Evolutionary conservation across 495 filamentous ascomycete species (phyloP).

Genomic region (Tuber microsphaerosporum): DNA sequence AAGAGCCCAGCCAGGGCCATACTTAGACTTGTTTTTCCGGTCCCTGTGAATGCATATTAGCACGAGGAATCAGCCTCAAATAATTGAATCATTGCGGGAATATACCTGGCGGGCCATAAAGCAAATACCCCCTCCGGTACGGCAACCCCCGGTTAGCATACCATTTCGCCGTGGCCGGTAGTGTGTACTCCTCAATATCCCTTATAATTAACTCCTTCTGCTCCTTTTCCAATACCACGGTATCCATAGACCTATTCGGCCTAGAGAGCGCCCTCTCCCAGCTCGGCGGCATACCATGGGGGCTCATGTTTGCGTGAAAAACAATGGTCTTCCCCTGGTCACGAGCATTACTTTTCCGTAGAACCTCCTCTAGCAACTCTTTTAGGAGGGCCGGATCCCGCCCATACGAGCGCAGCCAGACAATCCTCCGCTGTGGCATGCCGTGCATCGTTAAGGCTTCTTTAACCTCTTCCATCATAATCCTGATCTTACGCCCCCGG

Average conservation of each 20-base stretch:
- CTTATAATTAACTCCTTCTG: slow-evolving; percentile 63
- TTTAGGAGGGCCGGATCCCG: slow-evolving; percentile 19
- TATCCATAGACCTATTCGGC: slow-evolving; percentile 67
- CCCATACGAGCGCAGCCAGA: slow-evolving; percentile 26
- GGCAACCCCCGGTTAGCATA: slow-evolving; percentile 79
- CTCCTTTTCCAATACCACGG: slow-evolving; percentile 67
- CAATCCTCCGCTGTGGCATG: neutral
- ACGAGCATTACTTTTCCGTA: slow-evolving; percentile 11
- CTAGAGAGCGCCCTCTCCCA: slow-evolving; percentile 40
- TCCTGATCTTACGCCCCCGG: slow-evolving; percentile 18
- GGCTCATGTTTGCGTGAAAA: slow-evolving; percentile 16
- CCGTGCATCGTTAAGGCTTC: neutral
- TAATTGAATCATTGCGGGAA: neutral
- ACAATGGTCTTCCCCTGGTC: slow-evolving; percentile 31
- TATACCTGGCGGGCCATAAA: slow-evolving; percentile 55
- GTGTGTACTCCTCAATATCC: slow-evolving; percentile 84
- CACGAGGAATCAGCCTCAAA: slow-evolving; percentile 1
- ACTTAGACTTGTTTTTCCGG: slow-evolving; percentile 53
- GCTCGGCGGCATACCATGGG: slow-evolving; percentile 14
- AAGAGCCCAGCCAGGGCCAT: slow-evolving; percentile 65
- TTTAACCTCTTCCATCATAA: slow-evolving; percentile 17
- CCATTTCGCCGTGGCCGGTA: slow-evolving; percentile 65
- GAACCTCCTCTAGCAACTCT: slow-evolving; percentile 23
- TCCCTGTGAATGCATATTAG: slow-evolving; percentile 20
- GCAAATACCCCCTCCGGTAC: slow-evolving; percentile 82